Conservation (phyloP, 768 basidiomycete genomes). For the Mycena olivaceomarginata region DNA sequence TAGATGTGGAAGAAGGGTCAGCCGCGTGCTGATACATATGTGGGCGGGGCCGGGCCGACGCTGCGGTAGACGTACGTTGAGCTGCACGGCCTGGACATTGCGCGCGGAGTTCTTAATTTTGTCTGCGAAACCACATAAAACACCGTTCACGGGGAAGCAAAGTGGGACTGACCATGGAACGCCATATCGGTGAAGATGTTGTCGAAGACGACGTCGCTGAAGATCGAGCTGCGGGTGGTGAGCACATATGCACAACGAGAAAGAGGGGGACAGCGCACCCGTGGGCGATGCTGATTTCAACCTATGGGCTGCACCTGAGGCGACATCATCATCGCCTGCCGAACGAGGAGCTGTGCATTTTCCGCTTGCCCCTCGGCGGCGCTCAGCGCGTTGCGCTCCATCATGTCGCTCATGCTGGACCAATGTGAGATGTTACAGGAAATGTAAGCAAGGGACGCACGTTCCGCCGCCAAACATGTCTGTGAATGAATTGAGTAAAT, state of each 20-base stretch:
- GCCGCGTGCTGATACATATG: too few species aligned
- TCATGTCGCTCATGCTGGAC: conserved; percentile 60
- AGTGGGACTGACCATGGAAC: conserved; percentile 59
- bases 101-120: conserved; percentile 60
- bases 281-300: conserved; percentile 59
- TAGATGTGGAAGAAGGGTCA: not conserved
- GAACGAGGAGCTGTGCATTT: conserved; percentile 58
- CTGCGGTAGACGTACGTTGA: not conserved
- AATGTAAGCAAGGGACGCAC: conserved; percentile 47
- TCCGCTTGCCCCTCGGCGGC: conserved; percentile 58
- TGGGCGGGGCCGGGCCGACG: too few species aligned
- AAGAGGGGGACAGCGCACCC: conserved; percentile 53
- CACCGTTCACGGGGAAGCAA: not conserved
- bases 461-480: conserved; percentile 65
- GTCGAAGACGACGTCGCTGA: conserved; percentile 65
- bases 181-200: conserved; percentile 65
- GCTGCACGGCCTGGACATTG: conserved; percentile 59
- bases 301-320: conserved; percentile 61
- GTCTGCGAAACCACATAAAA: conserved; percentile 49
- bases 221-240: conserved; percentile 39
- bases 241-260: not conserved
- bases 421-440: not conserved
- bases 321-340: conserved; percentile 61
- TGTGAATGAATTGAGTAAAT: conserved; percentile 39
- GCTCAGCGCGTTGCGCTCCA: conserved; percentile 64